Conservation (phyloP, 139 green algal genomes). For the Protoeuglena noctilucae region DNA sequence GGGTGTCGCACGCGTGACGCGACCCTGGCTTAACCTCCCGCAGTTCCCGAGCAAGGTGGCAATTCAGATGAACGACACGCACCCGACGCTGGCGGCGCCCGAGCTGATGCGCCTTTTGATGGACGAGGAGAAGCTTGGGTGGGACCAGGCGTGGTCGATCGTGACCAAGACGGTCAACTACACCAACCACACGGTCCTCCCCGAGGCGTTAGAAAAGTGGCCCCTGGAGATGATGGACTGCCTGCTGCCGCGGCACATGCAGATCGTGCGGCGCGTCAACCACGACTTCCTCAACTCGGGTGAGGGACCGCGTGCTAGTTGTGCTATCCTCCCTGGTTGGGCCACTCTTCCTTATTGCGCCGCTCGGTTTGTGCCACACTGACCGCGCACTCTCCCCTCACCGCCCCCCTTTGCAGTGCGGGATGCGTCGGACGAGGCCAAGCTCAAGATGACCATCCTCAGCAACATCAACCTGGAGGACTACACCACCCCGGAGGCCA, state of each 20-base stretch:
- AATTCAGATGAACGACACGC: slow-evolving; percentile 98
- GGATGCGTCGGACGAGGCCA: no score
- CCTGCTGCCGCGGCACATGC: slow-evolving; percentile 89
- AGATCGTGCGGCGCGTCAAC: slow-evolving; percentile 83
- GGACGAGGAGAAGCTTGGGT: slow-evolving; percentile 77
- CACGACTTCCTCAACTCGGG: slow-evolving; percentile 27
- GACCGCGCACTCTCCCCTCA: no score
- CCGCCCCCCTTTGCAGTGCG: no score
- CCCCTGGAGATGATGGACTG: slow-evolving; percentile 67
- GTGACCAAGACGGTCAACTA: slow-evolving; percentile 72
- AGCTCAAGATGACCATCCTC: no score
- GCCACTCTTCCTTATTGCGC: no score
- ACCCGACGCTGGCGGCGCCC: slow-evolving; percentile 89
- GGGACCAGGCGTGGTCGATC: slow-evolving; percentile 70
- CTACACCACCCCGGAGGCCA: no score
- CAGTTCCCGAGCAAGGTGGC: slow-evolving; percentile 57
- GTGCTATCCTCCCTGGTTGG: no score
- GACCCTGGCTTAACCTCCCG: no score
- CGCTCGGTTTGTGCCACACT: no score
- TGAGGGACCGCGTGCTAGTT: no score
- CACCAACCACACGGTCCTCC: slow-evolving; percentile 92
- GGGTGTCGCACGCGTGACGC: no score
- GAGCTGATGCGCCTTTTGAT: slow-evolving; percentile 95
- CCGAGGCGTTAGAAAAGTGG: slow-evolving; percentile 98
- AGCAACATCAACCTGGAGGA: no score